Percentiles rank a stretch among this genome's conserved stretches.
phyloP scores from a whole-genome alignment of 352 stramenopile species.

The Peronosclerospora sorghi region DNA sequence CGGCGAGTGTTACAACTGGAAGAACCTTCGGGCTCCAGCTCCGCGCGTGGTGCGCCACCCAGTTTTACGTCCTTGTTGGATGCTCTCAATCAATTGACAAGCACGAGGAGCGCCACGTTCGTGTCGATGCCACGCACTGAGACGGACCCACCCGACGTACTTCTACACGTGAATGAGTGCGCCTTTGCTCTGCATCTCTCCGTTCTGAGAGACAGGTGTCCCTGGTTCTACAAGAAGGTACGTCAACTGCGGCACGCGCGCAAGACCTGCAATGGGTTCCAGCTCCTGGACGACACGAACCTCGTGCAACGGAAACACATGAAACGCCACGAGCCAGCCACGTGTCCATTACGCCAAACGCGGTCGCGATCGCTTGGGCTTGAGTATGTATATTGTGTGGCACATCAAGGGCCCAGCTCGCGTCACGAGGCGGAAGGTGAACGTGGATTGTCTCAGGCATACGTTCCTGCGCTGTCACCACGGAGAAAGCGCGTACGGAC shows the following conservation, averaged over 20 bases:
- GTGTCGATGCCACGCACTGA: conserved; percentile 3
- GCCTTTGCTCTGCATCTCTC: conserved; percentile 31
- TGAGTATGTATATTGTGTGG: conserved; percentile 11
- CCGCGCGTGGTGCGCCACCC: not conserved
- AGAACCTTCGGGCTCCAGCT: not conserved
- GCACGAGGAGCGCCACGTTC: conserved; percentile 1
- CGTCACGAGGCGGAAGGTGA: not conserved
- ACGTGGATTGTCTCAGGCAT: conserved; percentile 3
- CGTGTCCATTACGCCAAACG: no score
- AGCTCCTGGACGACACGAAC: conserved; percentile 8
- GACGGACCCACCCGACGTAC: conserved; percentile 21
- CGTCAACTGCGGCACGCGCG: conserved; percentile 8
- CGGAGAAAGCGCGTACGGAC: conserved; percentile 12
- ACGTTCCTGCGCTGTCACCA: not conserved
- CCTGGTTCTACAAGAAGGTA: conserved; percentile 29
- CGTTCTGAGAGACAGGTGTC: conserved; percentile 25
- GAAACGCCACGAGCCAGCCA: no score
- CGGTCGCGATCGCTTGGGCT: conserved; percentile 1
- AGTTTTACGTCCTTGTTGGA: not conserved
- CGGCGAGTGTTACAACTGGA: conserved; percentile 12
- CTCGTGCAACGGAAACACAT: conserved; percentile 4
- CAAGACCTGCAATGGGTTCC: not conserved
- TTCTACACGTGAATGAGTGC: conserved; percentile 42
- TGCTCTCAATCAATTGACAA: not conserved
- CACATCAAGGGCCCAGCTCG: conserved; percentile 1